Evolutionary conservation across 176 grass and related monocot genomes (phyloP).

Genomic region (Areca catechu): DNA sequence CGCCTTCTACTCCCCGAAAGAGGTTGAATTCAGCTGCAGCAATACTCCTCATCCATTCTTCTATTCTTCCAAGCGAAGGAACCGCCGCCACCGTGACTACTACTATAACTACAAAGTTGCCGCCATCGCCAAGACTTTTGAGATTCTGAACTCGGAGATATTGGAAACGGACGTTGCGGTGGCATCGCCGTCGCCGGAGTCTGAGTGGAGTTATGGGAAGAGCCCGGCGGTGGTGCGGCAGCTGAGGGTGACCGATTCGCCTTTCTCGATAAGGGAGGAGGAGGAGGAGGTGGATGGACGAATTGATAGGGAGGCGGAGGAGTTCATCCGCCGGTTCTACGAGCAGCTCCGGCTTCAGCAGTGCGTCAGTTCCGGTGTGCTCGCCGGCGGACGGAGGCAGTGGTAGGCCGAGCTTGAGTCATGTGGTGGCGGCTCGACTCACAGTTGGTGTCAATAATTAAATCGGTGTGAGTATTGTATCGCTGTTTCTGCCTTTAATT

Average conservation of each 20-base stretch:
- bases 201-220: background rate
- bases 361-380: background rate
- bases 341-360: conserved; percentile 61
- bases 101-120: background rate
- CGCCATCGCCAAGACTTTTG: conserved; percentile 37
- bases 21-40: conserved; percentile 88
- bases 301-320: conserved; percentile 68
- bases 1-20: conserved; percentile 43
- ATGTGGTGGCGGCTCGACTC: too few relatives aligned
- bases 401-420: too few relatives aligned
- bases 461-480: too few relatives aligned
- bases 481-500: too few relatives aligned
- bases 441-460: too few relatives aligned
- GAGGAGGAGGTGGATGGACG: conserved; percentile 11
- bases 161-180: background rate
- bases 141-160: conserved; percentile 37
- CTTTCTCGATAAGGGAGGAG: conserved; percentile 31
- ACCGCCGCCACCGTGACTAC: conserved; percentile 4
- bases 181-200: background rate
- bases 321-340: conserved; percentile 80
- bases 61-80: conserved; percentile 11
- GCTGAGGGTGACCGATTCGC: conserved; percentile 62
- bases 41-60: conserved; percentile 46
- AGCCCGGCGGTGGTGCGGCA: conserved; percentile 8
- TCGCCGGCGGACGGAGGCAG: too few relatives aligned